Base-by-base conservation (phyloP, 2,329 filamentous ascomycete genomes). In the Diaporthe helianthi region DNA sequence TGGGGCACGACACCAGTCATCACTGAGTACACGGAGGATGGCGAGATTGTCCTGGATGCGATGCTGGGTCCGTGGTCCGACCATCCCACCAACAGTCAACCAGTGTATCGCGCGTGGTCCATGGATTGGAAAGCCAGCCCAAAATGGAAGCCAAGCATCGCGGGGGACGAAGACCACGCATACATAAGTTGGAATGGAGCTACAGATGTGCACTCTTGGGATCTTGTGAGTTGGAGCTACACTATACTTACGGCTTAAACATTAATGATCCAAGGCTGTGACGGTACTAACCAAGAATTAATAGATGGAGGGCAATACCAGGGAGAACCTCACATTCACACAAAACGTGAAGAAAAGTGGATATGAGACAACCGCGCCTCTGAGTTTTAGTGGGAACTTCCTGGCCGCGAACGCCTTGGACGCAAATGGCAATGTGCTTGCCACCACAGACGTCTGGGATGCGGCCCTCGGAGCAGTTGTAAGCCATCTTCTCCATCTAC, bases 1-100 rank as follows among this genome's bases (percentile, higher is more conserved):
- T 86, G 80, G 79, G 83, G 85, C 31, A 81, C 83, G 36, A 79
- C 78, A 13, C 81, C 84, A 1, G 80, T 82, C 0, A 83, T 80
- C 70, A 83, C 80, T 22, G 85, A 87, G 72, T 85, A 78, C 73
- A 72, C 77, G 0, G 63, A 74, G 22, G 75, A 79, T 44, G 82
- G 82, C 33, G 76, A 77, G 8, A 74, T 81, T 4, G 75, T 84
- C 7, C 80, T 81, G 67, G 79, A 82, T 53, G 78, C 80, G 1
- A 81, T 83, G 64, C 80, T 83, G 58, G 80, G 78, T n/a, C 69
- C 69, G 9, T 71, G 69, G 69, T 63, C 26, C 29, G 69, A 67
- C 13, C 52, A 69, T 12, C 3, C 36, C 9, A 52, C 53, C 19
- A 71, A 71, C n/a, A 31, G 22, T 12, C 67, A 71, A 46, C 69